Evolutionary conservation across 2,329 filamentous ascomycete species (phyloP).

Genomic region (Ophidiomyces ophidiicola): DNA sequence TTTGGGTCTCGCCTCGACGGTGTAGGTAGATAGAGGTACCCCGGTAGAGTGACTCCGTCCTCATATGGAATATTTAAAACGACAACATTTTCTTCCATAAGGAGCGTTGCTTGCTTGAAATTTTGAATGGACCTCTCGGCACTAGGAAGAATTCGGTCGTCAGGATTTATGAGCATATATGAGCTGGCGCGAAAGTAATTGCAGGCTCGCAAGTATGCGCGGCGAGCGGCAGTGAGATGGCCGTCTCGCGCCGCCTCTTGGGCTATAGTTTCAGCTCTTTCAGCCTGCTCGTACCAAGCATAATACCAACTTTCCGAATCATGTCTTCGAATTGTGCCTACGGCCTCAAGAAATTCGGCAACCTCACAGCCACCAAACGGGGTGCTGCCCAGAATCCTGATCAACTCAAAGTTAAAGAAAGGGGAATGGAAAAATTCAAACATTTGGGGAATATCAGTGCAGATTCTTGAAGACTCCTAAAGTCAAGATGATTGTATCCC

Average conservation of each 20-base stretch:
- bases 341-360: constrained; percentile 32
- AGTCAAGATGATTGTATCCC: too few relatives aligned
- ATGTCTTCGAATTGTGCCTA: constrained; percentile 27
- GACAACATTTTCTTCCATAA: constrained; percentile 22
- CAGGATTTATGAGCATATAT: constrained; percentile 24
- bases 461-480: too few relatives aligned
- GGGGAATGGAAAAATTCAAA: constrained; percentile 1
- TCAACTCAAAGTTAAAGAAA: constrained; percentile 36
- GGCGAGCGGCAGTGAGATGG: constrained; percentile 23
- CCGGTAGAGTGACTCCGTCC: constrained; percentile 24
- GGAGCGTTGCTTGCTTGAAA: constrained; percentile 22
- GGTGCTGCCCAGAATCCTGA: constrained; percentile 32
- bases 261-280: constrained; percentile 26
- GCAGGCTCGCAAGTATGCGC: constrained; percentile 31
- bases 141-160: constrained; percentile 22
- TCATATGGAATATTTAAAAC: constrained; percentile 32
- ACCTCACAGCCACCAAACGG: constrained; percentile 29
- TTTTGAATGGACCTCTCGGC: constrained; percentile 18
- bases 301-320: constrained; percentile 33
- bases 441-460: too few relatives aligned
- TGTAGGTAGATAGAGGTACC: constrained; percentile 28
- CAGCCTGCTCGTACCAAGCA: constrained; percentile 25
- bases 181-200: constrained; percentile 32
- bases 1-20: constrained; percentile 14
- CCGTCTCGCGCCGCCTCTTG: constrained; percentile 24